Base-by-base conservation (phyloP, 306 rosid species). In the Parietaria judaica region DNA sequence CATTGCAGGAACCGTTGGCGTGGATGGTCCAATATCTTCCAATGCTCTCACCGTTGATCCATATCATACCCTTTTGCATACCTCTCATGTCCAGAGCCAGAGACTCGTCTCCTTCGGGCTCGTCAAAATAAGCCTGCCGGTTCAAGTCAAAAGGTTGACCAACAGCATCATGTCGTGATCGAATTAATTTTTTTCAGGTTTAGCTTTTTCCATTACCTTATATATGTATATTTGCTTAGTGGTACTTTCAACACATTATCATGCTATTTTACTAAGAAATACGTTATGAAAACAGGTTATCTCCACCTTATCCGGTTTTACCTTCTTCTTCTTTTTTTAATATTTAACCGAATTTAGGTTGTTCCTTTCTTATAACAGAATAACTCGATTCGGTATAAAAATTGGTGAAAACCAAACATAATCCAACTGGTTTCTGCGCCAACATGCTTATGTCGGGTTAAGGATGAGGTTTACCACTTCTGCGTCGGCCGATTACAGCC, bases 11-110 rank as follows among this genome's bases (percentile, higher is more conserved):
- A 14, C 95, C 98, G 0, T 56, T 68, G 44, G 96, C 95, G 49
- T 74, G 48, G 63, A 56, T 76, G 3, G 95, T 82, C 96, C 98
- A 91, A 73, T 88, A 89, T 64, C 98, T 80, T 63, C 96, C 96
- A 14, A 91, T 70, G 76, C 77, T 88, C 54, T 76, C 76, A 60
- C 96, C 98, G 12, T 91, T 91, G 63, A 91, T 71, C 98, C 98
- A 91, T 38, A 84, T 65, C 74, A 85, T 82, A 65, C 95, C 97
- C 71, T 87, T 90, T 54, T 91, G 90, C 97, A 90, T 84, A 66
- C 85, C 71, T 4, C 72, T 51, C 92, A 88, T 66, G 73, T 91
- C 98, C 74, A 91, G 74, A 52, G 95, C 96, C 82, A 91, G 70
- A 9, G 98, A 89, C 15, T 83, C 90, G 11, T 77, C 76, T 39